A percentile compares a stretch with the other conserved stretches of the same genome.
These are phyloP conservation scores for Epichloe coenophiala DNA, from an alignment of 2,329 filamentous ascomycete species.

Conservation along the genomic window DNA sequence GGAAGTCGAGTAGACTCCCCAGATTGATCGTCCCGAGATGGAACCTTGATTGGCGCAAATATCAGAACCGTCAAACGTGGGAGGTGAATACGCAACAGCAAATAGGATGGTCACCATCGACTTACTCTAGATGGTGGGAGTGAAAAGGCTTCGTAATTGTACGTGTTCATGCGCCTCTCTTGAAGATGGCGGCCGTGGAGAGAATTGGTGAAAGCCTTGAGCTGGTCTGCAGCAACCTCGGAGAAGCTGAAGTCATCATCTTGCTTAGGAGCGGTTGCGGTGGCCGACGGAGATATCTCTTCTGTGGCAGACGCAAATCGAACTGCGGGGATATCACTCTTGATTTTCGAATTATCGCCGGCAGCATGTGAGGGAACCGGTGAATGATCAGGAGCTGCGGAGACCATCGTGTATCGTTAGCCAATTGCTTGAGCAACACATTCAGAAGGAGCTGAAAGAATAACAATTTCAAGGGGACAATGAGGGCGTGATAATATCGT, in stretches of 20 bases:
- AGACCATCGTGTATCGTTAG: not conserved
- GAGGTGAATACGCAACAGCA: not conserved
- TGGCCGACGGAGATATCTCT: slow-evolving; percentile 44
- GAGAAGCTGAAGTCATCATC: slow-evolving; percentile 19
- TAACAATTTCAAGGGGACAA: not conserved
- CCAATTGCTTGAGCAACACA: not conserved
- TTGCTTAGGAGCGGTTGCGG: slow-evolving; percentile 20
- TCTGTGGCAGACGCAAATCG: slow-evolving; percentile 60
- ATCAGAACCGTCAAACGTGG: not conserved
- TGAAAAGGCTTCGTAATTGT: slow-evolving; percentile 82
- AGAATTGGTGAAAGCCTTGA: slow-evolving; percentile 57
- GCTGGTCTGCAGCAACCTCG: slow-evolving; percentile 44
- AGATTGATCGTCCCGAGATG: slow-evolving; percentile 46
- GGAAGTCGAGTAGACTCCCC: slow-evolving; percentile 48
- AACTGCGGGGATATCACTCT: slow-evolving; percentile 34
- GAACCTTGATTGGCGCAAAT: slow-evolving; percentile 28
- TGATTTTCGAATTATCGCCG: slow-evolving; percentile 9
- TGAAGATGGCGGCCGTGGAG: slow-evolving; percentile 66
- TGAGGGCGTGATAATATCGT: not conserved
- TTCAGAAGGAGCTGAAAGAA: not conserved
- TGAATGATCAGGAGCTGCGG: not conserved
- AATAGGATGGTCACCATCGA: slow-evolving; percentile 14
- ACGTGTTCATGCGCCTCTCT: slow-evolving; percentile 71
- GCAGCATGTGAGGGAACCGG: slow-evolving; percentile 1
- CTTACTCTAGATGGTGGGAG: slow-evolving; percentile 72